These are phyloP conservation scores for Populus deltoides DNA, from an alignment of 345 rosid genomes.

Conservation along the genomic window DNA sequence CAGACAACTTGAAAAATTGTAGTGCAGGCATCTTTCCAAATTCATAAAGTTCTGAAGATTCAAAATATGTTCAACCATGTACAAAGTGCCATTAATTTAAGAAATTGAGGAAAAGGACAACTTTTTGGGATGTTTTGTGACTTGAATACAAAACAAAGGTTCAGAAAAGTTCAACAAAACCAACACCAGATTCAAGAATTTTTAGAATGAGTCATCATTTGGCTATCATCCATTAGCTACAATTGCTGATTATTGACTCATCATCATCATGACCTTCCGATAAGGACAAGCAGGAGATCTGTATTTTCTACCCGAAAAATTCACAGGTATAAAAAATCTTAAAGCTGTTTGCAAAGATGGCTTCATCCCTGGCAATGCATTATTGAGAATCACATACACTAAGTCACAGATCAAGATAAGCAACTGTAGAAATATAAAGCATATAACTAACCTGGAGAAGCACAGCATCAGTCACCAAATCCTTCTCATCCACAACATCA, in stretches of 20 bases:
- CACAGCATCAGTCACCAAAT: slow-evolving; percentile 61
- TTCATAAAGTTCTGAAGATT: background rate
- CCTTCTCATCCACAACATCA: slow-evolving; percentile 57
- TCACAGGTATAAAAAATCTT: background rate
- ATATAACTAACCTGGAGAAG: slow-evolving; percentile 53
- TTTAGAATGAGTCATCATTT: background rate
- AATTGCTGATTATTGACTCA: too few relatives aligned
- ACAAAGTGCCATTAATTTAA: too few relatives aligned
- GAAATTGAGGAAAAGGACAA: too few relatives aligned
- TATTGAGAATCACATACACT: background rate
- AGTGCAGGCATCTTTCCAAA: background rate
- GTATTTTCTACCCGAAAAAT: too few relatives aligned
- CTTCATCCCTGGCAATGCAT: background rate
- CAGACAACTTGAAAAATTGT: background rate
- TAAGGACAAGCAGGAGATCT: too few relatives aligned
- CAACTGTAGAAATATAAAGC: background rate
- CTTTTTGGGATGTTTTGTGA: too few relatives aligned
- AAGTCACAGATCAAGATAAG: background rate
- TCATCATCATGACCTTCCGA: too few relatives aligned
- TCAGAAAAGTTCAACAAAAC: background rate
- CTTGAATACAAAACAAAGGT: too few relatives aligned
- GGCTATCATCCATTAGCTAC: background rate
- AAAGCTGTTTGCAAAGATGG: background rate
- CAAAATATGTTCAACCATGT: background rate
- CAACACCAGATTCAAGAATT: background rate